Conservation (phyloP, 768 basidiomycete species). For the Kwoniella sp. region DNA sequence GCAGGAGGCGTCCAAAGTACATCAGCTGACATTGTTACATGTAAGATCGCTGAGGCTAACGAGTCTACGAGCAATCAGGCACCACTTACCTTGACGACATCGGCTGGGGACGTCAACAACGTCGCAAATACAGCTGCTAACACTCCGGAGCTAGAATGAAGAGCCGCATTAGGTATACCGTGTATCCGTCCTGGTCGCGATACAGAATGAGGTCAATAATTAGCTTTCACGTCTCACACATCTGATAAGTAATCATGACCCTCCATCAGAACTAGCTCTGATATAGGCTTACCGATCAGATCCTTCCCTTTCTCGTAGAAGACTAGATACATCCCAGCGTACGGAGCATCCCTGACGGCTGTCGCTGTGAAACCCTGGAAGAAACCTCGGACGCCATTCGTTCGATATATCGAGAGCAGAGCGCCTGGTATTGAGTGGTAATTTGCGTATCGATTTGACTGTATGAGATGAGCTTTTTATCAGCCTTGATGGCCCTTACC, state of each 20-base stretch:
- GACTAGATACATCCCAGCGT: conserved; percentile 85
- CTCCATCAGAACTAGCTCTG: no score
- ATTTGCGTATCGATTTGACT: conserved; percentile 48
- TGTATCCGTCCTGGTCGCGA: conserved; percentile 14
- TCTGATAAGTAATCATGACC: no score
- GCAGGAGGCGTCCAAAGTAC: no score
- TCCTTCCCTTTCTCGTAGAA: conserved; percentile 85
- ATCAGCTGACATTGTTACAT: no score
- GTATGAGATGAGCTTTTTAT: not conserved
- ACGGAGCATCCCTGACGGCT: conserved; percentile 89
- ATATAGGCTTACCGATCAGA: conserved; percentile 62
- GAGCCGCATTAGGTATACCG: conserved; percentile 48
- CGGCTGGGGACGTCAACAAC: conserved; percentile 84
- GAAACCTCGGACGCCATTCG: conserved; percentile 71
- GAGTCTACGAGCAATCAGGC: no score
- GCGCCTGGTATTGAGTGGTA: conserved; percentile 47
- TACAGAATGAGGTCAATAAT: no score
- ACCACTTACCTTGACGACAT: conserved; percentile 77
- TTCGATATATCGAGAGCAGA: conserved; percentile 46
- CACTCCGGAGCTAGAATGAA: conserved; percentile 60
- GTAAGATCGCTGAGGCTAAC: no score
- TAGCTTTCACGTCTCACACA: no score
- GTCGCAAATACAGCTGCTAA: conserved; percentile 83
- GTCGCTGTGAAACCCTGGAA: conserved; percentile 84
- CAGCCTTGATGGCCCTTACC: conserved; percentile 61